Base-by-base conservation (phyloP, 345 rosid species). In the Eutrema heterophyllum region DNA sequence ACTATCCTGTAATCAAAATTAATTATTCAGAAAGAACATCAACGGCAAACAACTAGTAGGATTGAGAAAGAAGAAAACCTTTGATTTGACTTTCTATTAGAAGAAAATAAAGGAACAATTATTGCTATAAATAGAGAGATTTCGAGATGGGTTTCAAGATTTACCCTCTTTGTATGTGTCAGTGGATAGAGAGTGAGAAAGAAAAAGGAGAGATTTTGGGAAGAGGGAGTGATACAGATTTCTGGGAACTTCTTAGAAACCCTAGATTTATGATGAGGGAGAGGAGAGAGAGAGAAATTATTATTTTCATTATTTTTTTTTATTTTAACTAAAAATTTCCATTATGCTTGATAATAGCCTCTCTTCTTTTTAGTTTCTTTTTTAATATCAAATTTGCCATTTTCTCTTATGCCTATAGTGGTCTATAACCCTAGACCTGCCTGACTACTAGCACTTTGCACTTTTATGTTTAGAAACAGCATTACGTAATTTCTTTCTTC, bases 401-500 rank as follows among this genome's bases (percentile, higher is more conserved):
- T 56, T 71, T 65, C 16, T 56, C 49, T 4, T 2, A 41, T 24
- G 58, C 50, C 72, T 71, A 61, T 44, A 62, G 54, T 61, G 60
- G 69, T 60, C 71, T 56, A 66, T 41, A 71, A 72, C 57, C 79
- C 78, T 80, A 56, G 26, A 57, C 67, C 76, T 36, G 64, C 4
- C 56, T 40, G 5, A 14, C 35, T 9, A 58, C 13, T 3, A 24
- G 32, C 65, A 44, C 21, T 53, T 26, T 24, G 27, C 11, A 51
- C 50, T 56, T 76, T 39, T 38, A 64, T 13, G 69, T 68, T 14
- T 72, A 18, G 56, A 60, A 45, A 18, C 5, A 44, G 71, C 72
- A 81, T 87, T 82, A 87, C 86, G 81, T 71, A 76, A 78, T 74
- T 82, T 71, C 80, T 86, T 89, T 83, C 96, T 89, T 83, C 83